A percentile compares a stretch with the other conserved stretches of the same genome.
These are phyloP conservation scores for Phaeolepiota aurea DNA, from an alignment of 768 basidiomycete species.

Conservation along the genomic window DNA sequence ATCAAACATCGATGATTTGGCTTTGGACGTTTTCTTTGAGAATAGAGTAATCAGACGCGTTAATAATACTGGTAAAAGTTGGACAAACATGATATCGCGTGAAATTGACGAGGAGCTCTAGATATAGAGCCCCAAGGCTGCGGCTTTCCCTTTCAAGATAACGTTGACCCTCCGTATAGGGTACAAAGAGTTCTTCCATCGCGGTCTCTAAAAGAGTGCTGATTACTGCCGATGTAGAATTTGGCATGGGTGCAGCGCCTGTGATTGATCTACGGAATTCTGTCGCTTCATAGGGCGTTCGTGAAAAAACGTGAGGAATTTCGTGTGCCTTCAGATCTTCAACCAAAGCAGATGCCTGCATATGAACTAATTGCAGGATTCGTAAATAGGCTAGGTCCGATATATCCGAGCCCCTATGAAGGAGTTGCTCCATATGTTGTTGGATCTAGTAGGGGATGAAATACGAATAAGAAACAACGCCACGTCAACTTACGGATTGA, in stretches of 20 bases:
- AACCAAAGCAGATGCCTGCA: constrained; percentile 68
- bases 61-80: constrained; percentile 2
- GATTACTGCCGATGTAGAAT: constrained; percentile 49
- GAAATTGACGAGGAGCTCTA: constrained; percentile 61
- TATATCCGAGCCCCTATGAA: constrained; percentile 64
- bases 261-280: constrained; percentile 53
- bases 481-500: constrained; percentile 63
- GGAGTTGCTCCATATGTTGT: constrained; percentile 87
- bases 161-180: constrained; percentile 84
- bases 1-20: constrained; percentile 78
- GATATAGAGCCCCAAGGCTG: constrained; percentile 74
- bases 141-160: constrained; percentile 91
- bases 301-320: constrained; percentile 56
- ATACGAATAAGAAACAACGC: neutral
- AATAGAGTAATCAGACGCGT: constrained; percentile 7
- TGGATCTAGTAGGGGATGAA: constrained; percentile 59
- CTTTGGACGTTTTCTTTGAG: constrained; percentile 54
- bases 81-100: constrained; percentile 77
- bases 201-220: constrained; percentile 88
- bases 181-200: constrained; percentile 93
- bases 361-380: constrained; percentile 79
- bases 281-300: constrained; percentile 53
- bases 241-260: constrained; percentile 33
- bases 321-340: constrained; percentile 93
- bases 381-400: constrained; percentile 91